Evolutionary conservation across 371 early-diverging fungal genomes (phyloP).

Genomic region (Capillidium heterosporum): DNA sequence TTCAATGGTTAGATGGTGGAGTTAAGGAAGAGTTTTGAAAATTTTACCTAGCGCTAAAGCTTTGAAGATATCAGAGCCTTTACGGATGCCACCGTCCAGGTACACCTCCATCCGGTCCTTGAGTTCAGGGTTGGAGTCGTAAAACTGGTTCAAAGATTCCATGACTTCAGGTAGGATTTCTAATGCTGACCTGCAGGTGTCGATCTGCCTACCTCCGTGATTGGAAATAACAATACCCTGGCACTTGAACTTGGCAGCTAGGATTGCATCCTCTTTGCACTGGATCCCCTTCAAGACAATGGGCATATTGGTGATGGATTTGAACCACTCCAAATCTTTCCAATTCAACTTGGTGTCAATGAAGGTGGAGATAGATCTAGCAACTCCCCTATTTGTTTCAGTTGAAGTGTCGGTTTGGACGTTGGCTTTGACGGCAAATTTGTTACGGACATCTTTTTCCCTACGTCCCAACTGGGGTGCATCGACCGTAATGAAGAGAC

Average conservation of each 20-base stretch:
- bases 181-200: constrained; percentile 31
- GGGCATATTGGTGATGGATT: constrained; percentile 60
- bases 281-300: constrained; percentile 87
- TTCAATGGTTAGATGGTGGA: neutral
- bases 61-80: constrained; percentile 82
- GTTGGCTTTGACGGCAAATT: constrained; percentile 9
- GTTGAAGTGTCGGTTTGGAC: constrained; percentile 11
- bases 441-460: constrained; percentile 77
- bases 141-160: constrained; percentile 26
- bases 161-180: constrained; percentile 75
- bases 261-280: constrained; percentile 70
- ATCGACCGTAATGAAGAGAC: constrained; percentile 82
- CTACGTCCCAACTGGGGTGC: constrained; percentile 78
- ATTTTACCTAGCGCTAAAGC: constrained; percentile 51
- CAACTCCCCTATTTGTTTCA: constrained; percentile 32
- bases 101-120: constrained; percentile 57
- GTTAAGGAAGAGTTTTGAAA: neutral
- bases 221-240: constrained; percentile 80
- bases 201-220: constrained; percentile 93
- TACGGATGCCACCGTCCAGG: constrained; percentile 81
- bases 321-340: constrained; percentile 76
- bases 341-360: constrained; percentile 69
- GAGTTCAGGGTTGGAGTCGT: constrained; percentile 17
- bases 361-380: constrained; percentile 50
- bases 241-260: constrained; percentile 59